Evolutionary conservation across 805 yeast species (phyloP).

Genomic region (Pichia manshurica): DNA sequence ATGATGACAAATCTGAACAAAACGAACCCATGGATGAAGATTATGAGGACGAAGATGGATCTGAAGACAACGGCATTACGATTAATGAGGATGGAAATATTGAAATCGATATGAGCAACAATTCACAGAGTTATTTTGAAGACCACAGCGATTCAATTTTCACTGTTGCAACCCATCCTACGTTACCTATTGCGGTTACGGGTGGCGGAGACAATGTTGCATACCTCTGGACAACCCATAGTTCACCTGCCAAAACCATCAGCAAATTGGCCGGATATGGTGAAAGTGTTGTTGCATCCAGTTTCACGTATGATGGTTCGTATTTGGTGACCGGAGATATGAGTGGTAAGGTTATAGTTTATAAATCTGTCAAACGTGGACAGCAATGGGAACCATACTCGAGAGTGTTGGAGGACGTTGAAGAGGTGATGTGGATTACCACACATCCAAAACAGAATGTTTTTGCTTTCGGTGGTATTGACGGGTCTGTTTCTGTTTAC

Average conservation of each 20-base stretch:
- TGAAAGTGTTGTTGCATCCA: conserved; percentile 83
- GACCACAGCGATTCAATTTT: conserved; percentile 84
- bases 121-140: conserved; percentile 86
- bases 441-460: conserved; percentile 71
- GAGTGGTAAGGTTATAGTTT: conserved; percentile 80
- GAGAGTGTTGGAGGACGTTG: conserved; percentile 65
- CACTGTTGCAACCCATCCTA: conserved; percentile 77
- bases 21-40: conserved; percentile 30
- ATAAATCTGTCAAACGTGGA: conserved; percentile 67
- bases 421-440: conserved; percentile 79
- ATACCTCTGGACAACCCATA: conserved; percentile 87
- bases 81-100: conserved; percentile 45
- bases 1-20: conserved; percentile 35
- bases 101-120: conserved; percentile 84
- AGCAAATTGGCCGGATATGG: conserved; percentile 74
- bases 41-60: conserved; percentile 16
- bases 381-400: conserved; percentile 63
- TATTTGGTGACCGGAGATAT: conserved; percentile 87
- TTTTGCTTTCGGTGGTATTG: conserved; percentile 87
- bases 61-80: conserved; percentile 12
- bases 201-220: conserved; percentile 96
- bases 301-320: conserved; percentile 77
- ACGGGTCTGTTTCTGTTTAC: conserved; percentile 94
- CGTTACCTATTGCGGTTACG: conserved; percentile 75
- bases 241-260: conserved; percentile 76